Evolutionary conservation across 352 stramenopile genomes (phyloP).

Genomic region (Phytophthora agathidicida): DNA sequence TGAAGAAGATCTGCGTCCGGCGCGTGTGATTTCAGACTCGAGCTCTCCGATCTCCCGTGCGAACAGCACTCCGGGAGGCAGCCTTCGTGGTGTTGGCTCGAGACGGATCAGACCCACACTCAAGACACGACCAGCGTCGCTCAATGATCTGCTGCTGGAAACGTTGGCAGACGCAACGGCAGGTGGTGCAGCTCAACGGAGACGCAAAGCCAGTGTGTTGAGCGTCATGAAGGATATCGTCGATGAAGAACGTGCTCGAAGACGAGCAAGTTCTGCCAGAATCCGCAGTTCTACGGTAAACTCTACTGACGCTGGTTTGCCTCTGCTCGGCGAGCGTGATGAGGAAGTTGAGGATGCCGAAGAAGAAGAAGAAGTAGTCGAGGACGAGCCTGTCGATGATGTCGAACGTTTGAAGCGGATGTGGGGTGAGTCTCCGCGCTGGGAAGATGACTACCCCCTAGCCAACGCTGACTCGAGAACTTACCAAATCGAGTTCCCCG

Average conservation of each 20-base stretch:
- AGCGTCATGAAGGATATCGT: constrained; percentile 57
- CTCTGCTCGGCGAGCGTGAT: constrained; percentile 19
- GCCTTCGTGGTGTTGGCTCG: constrained; percentile 13
- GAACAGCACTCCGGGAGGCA: constrained; percentile 26
- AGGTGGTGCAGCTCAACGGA: constrained; percentile 26
- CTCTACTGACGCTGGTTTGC: constrained; percentile 3
- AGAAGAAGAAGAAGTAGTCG: constrained; percentile 6
- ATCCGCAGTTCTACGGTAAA: constrained; percentile 19
- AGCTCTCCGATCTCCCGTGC: constrained; percentile 4
- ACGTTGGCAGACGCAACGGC: constrained; percentile 34
- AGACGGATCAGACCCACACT: constrained; percentile 21
- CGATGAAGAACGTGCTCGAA: constrained; percentile 38
- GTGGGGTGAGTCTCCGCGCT: constrained; percentile 19
- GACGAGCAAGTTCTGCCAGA: constrained; percentile 27
- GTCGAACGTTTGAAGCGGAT: constrained; percentile 24
- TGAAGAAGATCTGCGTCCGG: constrained; percentile 40
- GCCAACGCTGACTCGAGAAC: constrained; percentile 51
- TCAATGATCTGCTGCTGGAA: constrained; percentile 40
- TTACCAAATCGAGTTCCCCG: constrained; percentile 49
- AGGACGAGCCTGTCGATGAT: constrained; percentile 8
- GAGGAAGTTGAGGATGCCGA: constrained; percentile 12
- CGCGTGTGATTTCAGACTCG: constrained; percentile 34
- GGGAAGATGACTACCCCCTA: constrained; percentile 45
- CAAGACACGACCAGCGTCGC: constrained; percentile 31
- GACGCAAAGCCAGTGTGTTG: constrained; percentile 37